Conservation (phyloP, 352 stramenopile genomes). For the Elongisporangium undulatum region DNA sequence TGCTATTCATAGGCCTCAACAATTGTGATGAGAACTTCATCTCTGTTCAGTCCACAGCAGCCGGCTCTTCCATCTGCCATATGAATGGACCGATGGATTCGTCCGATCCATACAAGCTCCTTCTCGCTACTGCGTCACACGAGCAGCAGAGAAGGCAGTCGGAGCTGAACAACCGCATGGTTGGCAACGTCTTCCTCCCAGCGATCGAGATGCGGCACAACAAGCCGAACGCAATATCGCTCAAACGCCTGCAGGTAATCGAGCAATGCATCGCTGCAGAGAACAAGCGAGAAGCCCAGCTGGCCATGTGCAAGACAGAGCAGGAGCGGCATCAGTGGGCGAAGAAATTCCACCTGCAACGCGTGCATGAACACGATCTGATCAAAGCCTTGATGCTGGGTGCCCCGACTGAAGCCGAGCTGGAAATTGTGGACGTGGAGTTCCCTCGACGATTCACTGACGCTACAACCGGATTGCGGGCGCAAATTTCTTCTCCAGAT, state of each 20-base stretch:
- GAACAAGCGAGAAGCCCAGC: constrained; percentile 55
- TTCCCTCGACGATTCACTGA: neutral
- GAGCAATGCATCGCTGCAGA: constrained; percentile 72
- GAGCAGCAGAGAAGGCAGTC: constrained; percentile 36
- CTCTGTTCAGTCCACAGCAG: neutral
- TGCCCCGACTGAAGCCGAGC: constrained; percentile 15
- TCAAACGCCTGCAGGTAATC: constrained; percentile 65
- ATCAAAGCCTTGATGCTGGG: constrained; percentile 59
- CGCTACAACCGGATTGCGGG: constrained; percentile 20
- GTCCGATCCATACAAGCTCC: constrained; percentile 34
- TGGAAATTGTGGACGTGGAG: constrained; percentile 28
- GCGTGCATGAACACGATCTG: constrained; percentile 46
- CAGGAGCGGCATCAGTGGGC: constrained; percentile 39
- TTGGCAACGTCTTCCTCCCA: constrained; percentile 63
- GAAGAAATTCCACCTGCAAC: constrained; percentile 56
- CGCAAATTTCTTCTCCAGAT: constrained; percentile 19
- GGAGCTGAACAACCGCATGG: constrained; percentile 35
- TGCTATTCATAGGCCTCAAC: neutral
- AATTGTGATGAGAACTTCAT: neutral
- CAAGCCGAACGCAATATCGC: constrained; percentile 13
- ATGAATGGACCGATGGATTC: constrained; percentile 2
- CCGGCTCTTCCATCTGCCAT: constrained; percentile 8
- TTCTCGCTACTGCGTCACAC: constrained; percentile 39
- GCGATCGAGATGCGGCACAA: constrained; percentile 31
- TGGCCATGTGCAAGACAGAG: constrained; percentile 43